phyloP scores from a whole-genome alignment of 139 green algal genomes.

The Ettlia oleoabundans region DNA sequence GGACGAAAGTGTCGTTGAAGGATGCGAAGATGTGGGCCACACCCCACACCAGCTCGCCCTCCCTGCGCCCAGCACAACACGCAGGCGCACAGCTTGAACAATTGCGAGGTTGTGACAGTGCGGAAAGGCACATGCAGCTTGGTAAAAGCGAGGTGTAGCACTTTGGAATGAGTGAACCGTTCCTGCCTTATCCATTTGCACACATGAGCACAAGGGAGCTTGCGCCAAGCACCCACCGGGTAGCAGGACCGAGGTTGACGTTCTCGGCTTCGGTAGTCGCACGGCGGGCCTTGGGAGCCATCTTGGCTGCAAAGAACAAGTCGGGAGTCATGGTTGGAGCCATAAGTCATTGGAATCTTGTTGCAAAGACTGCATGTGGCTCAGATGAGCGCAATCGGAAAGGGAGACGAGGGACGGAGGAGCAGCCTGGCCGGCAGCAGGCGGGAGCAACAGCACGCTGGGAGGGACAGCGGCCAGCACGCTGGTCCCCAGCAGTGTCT shows the following conservation, averaged over 20 bases:
- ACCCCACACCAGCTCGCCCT: constrained; percentile 98
- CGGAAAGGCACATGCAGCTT: too few species aligned
- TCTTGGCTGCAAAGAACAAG: constrained; percentile 35
- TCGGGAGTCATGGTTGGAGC: too few species aligned
- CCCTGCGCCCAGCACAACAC: constrained; percentile 57
- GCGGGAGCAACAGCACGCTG: too few species aligned
- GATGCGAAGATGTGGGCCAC: constrained; percentile 99
- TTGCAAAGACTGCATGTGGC: too few species aligned
- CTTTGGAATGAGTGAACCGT: too few species aligned
- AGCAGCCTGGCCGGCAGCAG: background rate
- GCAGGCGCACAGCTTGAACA: too few species aligned
- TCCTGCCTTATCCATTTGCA: too few species aligned
- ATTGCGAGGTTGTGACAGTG: too few species aligned
- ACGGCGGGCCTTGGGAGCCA: constrained; percentile 60
- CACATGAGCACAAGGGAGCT: background rate
- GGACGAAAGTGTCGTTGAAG: constrained; percentile 99
- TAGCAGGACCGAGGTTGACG: constrained; percentile 78
- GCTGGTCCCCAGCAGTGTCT: too few species aligned
- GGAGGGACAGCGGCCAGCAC: background rate
- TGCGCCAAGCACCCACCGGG: constrained; percentile 17
- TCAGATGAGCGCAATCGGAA: too few species aligned
- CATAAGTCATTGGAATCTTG: too few species aligned
- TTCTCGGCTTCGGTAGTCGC: constrained; percentile 68
- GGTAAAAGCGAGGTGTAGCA: too few species aligned
- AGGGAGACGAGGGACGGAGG: background rate